Evolutionary conservation across 1,284 basidiomycete species (phyloP).

Genomic region (Butyriboletus appendiculatus): DNA sequence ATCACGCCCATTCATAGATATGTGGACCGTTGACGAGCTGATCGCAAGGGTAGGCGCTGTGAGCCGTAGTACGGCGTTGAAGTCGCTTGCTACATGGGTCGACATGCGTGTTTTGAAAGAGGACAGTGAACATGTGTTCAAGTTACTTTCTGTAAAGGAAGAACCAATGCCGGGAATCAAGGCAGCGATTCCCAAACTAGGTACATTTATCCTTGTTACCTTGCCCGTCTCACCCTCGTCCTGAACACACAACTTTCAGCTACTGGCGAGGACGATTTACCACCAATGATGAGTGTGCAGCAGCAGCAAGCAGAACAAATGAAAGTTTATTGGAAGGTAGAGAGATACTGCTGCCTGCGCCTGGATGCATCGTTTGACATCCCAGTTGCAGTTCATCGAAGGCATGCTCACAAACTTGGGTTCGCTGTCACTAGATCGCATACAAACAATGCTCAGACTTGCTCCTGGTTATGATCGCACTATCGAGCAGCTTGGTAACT

Average conservation of each 20-base stretch:
- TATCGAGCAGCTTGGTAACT: constrained; percentile 70
- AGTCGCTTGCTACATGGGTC: constrained; percentile 82
- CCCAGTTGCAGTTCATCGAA: constrained; percentile 63
- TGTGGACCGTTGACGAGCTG: constrained; percentile 71
- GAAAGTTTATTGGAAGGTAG: constrained; percentile 83
- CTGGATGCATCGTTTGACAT: constrained; percentile 5
- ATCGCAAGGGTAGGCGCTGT: constrained; percentile 61
- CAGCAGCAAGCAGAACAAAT: constrained; percentile 83
- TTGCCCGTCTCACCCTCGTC: neutral
- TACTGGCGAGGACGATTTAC: constrained; percentile 44
- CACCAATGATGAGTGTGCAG: constrained; percentile 57
- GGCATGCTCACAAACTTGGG: constrained; percentile 87
- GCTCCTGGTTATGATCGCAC: constrained; percentile 79
- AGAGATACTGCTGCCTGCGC: constrained; percentile 9
- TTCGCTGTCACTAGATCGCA: constrained; percentile 67
- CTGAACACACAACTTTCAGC: constrained; percentile 20
- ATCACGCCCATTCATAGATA: constrained; percentile 43
- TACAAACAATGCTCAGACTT: constrained; percentile 82
- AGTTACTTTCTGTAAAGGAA: constrained; percentile 63
- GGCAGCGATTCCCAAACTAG: constrained; percentile 30
- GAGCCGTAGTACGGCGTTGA: constrained; percentile 63
- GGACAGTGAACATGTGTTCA: constrained; percentile 56
- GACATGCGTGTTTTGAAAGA: constrained; percentile 80
- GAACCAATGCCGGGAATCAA: constrained; percentile 32
- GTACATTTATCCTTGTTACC: constrained; percentile 28